Conservation (phyloP, 1,284 basidiomycete species). For the Ustilago tritici region DNA sequence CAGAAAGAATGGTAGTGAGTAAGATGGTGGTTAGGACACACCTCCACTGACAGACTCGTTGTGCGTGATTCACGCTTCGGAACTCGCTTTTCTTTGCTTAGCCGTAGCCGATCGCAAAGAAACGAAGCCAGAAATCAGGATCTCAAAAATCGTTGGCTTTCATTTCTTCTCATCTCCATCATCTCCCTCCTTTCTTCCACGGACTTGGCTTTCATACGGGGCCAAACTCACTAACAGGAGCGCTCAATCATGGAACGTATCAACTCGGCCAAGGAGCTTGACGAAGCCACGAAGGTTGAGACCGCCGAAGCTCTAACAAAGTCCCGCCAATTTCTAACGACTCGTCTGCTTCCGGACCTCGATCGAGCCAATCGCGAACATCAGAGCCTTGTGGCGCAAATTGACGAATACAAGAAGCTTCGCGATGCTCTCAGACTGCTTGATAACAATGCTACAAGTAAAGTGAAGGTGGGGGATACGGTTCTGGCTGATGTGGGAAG, state of each 20-base stretch:
- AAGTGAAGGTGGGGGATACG: not conserved
- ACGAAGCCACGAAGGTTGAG: slow-evolving; percentile 45
- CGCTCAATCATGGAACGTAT: slow-evolving; percentile 30
- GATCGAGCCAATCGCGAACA: slow-evolving; percentile 41
- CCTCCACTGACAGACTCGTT: not conserved
- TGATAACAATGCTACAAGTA: slow-evolving; percentile 5
- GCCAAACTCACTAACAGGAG: not conserved
- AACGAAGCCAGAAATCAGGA: slow-evolving; percentile 7
- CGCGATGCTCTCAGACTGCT: slow-evolving; percentile 31
- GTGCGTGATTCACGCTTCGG: slow-evolving; percentile 11
- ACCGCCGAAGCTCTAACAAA: slow-evolving; percentile 42
- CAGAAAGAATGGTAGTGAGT: not conserved
- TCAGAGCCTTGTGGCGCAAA: slow-evolving; percentile 33
- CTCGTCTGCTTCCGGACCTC: slow-evolving; percentile 43
- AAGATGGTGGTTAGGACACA: not conserved
- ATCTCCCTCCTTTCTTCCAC: not conserved
- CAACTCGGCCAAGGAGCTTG: slow-evolving; percentile 29
- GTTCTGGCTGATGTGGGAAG: slow-evolving; percentile 33
- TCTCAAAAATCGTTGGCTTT: not conserved
- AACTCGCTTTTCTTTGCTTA: slow-evolving; percentile 15
- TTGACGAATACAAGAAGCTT: slow-evolving; percentile 43
- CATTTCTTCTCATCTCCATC: slow-evolving; percentile 6
- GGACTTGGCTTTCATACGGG: too few species aligned
- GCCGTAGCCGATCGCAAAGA: slow-evolving; percentile 14
- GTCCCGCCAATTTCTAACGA: slow-evolving; percentile 45